phyloP scores from a whole-genome alignment of 2,329 filamentous ascomycete species.

The Botrytis tulipae region DNA sequence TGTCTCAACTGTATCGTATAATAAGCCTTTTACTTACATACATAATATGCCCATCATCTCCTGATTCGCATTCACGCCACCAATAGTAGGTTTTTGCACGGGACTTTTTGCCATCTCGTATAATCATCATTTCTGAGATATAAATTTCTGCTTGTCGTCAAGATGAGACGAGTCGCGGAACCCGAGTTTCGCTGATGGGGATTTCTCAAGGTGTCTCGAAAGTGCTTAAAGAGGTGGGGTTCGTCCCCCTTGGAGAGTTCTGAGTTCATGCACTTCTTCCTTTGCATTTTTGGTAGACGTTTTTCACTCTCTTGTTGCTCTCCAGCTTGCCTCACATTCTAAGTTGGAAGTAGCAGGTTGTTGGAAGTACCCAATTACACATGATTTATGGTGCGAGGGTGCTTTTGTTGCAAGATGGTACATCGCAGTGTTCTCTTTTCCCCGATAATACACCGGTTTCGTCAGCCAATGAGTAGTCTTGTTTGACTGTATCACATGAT shows the following conservation, averaged over 20 bases:
- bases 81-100: not conserved
- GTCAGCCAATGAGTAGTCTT: not conserved
- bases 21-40: not conserved
- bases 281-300: not conserved
- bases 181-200: not conserved
- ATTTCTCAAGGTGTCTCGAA: not conserved
- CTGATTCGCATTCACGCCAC: not conserved
- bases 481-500: not conserved
- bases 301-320: not conserved
- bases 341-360: not conserved
- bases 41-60: not conserved
- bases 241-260: not conserved
- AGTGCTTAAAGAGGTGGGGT: not conserved
- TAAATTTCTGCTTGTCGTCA: not conserved
- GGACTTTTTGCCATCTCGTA: not conserved
- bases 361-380: not conserved
- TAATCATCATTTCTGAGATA: not conserved
- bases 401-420: not conserved
- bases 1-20: not conserved
- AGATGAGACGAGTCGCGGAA: not conserved
- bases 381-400: not conserved
- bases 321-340: not conserved
- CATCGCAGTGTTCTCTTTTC: not conserved
- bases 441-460: not conserved
- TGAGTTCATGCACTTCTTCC: not conserved